phyloP scores from a whole-genome alignment of 495 filamentous ascomycete species.

The Penicillium antarcticum region DNA sequence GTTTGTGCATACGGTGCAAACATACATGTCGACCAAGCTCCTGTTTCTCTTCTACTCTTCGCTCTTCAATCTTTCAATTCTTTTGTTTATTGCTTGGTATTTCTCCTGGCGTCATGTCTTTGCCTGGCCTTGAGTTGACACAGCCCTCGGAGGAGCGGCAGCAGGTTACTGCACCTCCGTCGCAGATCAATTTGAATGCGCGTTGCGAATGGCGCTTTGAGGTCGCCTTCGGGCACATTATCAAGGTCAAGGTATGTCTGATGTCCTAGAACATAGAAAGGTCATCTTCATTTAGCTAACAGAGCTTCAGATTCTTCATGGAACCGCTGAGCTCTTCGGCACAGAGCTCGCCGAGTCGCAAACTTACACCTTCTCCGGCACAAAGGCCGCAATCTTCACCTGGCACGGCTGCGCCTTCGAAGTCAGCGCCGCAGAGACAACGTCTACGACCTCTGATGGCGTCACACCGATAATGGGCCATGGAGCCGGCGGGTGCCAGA shows the following conservation, averaged over 20 bases:
- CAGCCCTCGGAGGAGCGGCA: constrained; percentile 40
- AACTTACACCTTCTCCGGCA: constrained; percentile 77
- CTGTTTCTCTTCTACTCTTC: background rate
- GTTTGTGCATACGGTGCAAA: no score
- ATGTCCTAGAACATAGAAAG: background rate
- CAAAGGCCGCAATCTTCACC: constrained; percentile 84
- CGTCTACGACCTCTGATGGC: constrained; percentile 17
- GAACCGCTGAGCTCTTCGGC: constrained; percentile 92
- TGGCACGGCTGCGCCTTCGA: constrained; percentile 87
- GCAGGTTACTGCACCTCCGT: constrained; percentile 37
- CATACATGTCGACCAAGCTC: background rate
- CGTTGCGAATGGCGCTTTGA: constrained; percentile 89
- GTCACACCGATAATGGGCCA: constrained; percentile 21
- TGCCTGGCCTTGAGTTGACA: constrained; percentile 46
- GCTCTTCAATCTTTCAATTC: background rate
- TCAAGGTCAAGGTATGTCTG: constrained; percentile 57
- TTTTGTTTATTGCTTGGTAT: background rate
- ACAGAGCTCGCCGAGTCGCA: constrained; percentile 83
- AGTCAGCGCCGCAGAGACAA: constrained; percentile 53
- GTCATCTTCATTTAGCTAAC: constrained; percentile 14
- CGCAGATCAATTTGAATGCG: constrained; percentile 42
- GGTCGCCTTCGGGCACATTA: constrained; percentile 61
- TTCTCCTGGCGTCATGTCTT: constrained; percentile 34
- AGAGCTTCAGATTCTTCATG: constrained; percentile 58
- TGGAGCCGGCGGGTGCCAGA: constrained; percentile 54